phyloP scores from a whole-genome alignment of 805 yeast genomes.

The Kodamaea hsintzibuensis region DNA sequence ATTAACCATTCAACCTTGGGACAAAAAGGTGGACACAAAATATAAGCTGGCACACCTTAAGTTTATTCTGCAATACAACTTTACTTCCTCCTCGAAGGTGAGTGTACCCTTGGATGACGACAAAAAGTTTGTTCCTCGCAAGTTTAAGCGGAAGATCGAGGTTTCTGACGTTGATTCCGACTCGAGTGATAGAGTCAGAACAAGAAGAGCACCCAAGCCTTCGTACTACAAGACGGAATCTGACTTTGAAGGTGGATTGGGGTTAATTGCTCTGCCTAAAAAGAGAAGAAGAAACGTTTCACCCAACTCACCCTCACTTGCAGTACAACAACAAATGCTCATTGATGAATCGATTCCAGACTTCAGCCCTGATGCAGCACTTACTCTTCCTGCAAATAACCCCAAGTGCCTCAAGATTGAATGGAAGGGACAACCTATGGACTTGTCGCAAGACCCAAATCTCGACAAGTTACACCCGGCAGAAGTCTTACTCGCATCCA shows the following conservation, averaged over 20 bases:
- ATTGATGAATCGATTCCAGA: slow-evolving; percentile 77
- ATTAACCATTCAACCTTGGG: slow-evolving; percentile 55
- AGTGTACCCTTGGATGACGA: slow-evolving; percentile 8
- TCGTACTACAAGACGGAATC: slow-evolving; percentile 14
- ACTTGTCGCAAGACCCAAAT: slow-evolving; percentile 75
- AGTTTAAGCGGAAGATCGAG: slow-evolving; percentile 13
- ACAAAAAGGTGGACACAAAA: slow-evolving; percentile 40
- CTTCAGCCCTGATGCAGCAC: slow-evolving; percentile 67
- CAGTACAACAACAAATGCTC: slow-evolving; percentile 47
- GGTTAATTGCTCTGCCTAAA: slow-evolving; percentile 34
- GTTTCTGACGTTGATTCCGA: slow-evolving; percentile 4
- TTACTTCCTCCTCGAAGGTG: slow-evolving; percentile 18
- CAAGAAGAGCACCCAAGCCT: slow-evolving; percentile 55
- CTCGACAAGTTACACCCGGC: slow-evolving; percentile 81
- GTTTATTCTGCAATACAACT: slow-evolving; percentile 55
- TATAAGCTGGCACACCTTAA: slow-evolving; percentile 50
- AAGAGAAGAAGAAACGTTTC: slow-evolving; percentile 39
- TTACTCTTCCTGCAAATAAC: slow-evolving; percentile 62
- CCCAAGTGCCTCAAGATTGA: slow-evolving; percentile 79
- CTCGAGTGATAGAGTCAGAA: slow-evolving; percentile 51
- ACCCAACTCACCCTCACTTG: slow-evolving; percentile 32
- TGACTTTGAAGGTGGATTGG: slow-evolving; percentile 9
- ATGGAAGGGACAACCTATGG: slow-evolving; percentile 99
- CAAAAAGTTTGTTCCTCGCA: slow-evolving; percentile 11
- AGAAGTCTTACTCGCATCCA: slow-evolving; percentile 81